Conservation (phyloP, 768 basidiomycete species). For the Guyanaporus albipodus region DNA sequence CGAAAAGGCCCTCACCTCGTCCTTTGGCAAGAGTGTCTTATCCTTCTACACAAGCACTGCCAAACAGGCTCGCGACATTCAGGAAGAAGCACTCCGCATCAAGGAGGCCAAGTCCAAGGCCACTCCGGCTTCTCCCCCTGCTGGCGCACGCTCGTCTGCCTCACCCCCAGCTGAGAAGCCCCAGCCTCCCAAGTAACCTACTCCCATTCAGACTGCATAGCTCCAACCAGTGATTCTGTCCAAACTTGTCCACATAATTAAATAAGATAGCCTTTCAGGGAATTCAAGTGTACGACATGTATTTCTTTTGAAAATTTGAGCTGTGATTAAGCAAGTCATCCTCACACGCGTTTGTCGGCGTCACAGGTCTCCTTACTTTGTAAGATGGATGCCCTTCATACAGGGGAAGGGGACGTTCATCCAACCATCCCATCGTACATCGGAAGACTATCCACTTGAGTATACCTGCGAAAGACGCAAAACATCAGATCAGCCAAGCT, state of each 20-base stretch:
- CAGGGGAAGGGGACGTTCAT: neutral
- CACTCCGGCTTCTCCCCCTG: slow-evolving; percentile 12
- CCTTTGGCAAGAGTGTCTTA: slow-evolving; percentile 70
- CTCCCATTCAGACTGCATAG: neutral
- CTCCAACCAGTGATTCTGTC: neutral
- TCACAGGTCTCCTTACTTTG: neutral
- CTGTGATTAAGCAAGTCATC: neutral
- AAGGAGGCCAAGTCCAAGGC: slow-evolving; percentile 50
- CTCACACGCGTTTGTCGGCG: slow-evolving; percentile 4
- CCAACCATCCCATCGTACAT: too few species aligned
- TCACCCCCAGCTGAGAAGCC: slow-evolving; percentile 9
- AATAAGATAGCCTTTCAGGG: slow-evolving; percentile 1
- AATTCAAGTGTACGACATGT: neutral
- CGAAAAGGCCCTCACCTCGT: slow-evolving; percentile 65
- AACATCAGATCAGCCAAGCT: neutral
- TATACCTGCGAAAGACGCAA: neutral
- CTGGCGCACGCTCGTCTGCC: slow-evolving; percentile 1
- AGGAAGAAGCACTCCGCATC: slow-evolving; percentile 88
- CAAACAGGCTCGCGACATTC: slow-evolving; percentile 88
- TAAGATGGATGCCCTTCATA: slow-evolving; percentile 6
- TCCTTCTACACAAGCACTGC: slow-evolving; percentile 84
- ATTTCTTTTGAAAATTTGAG: neutral
- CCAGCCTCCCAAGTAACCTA: slow-evolving; percentile 6
- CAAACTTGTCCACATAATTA: slow-evolving; percentile 4
- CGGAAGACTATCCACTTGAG: too few species aligned